Percentiles rank a stretch among this genome's conserved stretches.
phyloP scores from a whole-genome alignment of 176 grass and related monocot species.

The Oryza meridionalis region DNA sequence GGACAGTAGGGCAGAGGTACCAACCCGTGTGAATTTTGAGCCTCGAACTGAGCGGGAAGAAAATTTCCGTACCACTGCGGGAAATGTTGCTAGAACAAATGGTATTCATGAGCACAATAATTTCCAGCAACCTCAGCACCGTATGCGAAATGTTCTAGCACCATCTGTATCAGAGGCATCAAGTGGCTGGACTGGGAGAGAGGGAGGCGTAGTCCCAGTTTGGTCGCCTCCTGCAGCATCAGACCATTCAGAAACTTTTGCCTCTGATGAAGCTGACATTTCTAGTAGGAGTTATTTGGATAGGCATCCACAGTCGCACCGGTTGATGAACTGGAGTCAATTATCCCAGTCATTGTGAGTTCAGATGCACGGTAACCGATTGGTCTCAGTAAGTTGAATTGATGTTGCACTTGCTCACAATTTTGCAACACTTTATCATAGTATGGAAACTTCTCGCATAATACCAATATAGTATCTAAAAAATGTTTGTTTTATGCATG shows the following conservation, averaged over 20 bases:
- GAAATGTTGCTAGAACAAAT: conserved; percentile 39
- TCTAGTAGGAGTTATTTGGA: conserved; percentile 66
- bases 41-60: conserved; percentile 33
- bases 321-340: conserved; percentile 84
- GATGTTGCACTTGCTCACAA: conserved; percentile 18
- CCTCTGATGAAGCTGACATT: conserved; percentile 63
- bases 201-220: conserved; percentile 82
- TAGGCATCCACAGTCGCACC: conserved; percentile 69
- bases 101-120: conserved; percentile 43
- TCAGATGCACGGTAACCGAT: conserved; percentile 38
- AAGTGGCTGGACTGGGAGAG: conserved; percentile 76
- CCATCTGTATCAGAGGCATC: conserved; percentile 64
- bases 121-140: conserved; percentile 41
- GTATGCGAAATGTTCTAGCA: conserved; percentile 16
- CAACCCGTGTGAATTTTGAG: conserved; percentile 40
- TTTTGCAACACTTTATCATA: conserved; percentile 3
- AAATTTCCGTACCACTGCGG: not conserved
- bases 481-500: not conserved
- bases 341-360: conserved; percentile 77
- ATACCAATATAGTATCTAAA: conserved; percentile 1
- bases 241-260: conserved; percentile 62
- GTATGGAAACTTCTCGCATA: not conserved
- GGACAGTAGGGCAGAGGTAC: conserved; percentile 73
- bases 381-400: conserved; percentile 28
- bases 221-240: conserved; percentile 81